These are phyloP conservation scores for Dispira parvispora DNA, from an alignment of 192 early-diverging fungal species.

Conservation along the genomic window DNA sequence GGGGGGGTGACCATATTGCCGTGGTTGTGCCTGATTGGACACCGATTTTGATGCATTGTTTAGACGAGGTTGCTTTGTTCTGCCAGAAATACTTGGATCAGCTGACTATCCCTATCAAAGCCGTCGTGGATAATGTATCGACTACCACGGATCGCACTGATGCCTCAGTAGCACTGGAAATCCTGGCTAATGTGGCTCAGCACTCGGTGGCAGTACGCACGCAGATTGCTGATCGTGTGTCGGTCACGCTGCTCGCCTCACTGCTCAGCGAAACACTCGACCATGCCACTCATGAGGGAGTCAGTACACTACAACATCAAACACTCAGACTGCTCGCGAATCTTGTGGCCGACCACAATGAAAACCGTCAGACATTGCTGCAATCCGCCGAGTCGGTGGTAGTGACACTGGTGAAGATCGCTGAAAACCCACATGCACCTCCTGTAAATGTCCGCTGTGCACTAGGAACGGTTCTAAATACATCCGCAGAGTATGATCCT, in stretches of 20 bases:
- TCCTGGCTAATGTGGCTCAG: slow-evolving; percentile 3
- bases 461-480: not conserved
- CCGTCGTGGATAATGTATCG: no score
- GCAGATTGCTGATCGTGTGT: not conserved
- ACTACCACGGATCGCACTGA: no score
- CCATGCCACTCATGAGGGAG: not conserved
- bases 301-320: not conserved
- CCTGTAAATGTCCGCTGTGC: not conserved
- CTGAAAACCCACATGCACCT: not conserved
- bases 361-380: not conserved
- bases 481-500: not conserved
- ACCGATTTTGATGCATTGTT: no score
- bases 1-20: no score
- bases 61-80: no score
- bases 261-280: not conserved
- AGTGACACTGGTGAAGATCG: not conserved
- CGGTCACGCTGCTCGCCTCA: not conserved
- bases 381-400: not conserved
- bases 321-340: not conserved
- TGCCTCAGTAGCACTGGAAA: not conserved
- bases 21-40: no score
- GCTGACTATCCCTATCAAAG: no score
- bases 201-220: not conserved
- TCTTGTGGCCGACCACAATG: slow-evolving; percentile 1
- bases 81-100: no score